A percentile compares a stretch with the other conserved stretches of the same genome.
These are phyloP conservation scores for Coemansia asiatica DNA, from an alignment of 192 early-diverging fungal genomes.

Conservation along the genomic window DNA sequence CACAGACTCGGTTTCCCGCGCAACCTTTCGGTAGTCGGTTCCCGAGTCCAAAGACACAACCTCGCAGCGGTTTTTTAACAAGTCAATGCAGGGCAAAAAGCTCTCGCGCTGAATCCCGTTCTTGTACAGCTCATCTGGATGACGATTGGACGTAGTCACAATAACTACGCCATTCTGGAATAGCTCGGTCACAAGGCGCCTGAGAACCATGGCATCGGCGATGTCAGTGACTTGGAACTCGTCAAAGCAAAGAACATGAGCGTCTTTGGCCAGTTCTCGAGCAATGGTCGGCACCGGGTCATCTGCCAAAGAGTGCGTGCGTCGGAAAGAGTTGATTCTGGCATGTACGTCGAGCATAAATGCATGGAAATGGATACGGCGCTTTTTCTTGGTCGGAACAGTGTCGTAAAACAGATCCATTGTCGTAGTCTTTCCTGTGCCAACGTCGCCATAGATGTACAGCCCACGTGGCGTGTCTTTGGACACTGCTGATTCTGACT, in stretches of 20 bases:
- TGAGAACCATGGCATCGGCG: slow-evolving; percentile 92
- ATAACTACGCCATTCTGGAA: slow-evolving; percentile 83
- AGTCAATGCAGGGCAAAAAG: slow-evolving; percentile 89
- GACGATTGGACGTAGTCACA: slow-evolving; percentile 92
- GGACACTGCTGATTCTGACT: not conserved
- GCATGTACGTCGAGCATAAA: slow-evolving; percentile 95
- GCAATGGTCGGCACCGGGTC: slow-evolving; percentile 76
- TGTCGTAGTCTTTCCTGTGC: slow-evolving; percentile 91
- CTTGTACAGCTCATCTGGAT: slow-evolving; percentile 89
- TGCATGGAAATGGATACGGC: slow-evolving; percentile 93
- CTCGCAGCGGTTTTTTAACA: slow-evolving; percentile 77
- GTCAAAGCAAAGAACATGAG: slow-evolving; percentile 92
- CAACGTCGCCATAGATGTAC: slow-evolving; percentile 69
- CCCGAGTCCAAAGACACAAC: slow-evolving; percentile 86
- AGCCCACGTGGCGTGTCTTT: slow-evolving; percentile 28
- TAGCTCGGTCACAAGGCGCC: slow-evolving; percentile 78
- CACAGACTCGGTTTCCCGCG: slow-evolving; percentile 59
- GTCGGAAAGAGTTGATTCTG: slow-evolving; percentile 65
- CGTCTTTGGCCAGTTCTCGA: slow-evolving; percentile 73
- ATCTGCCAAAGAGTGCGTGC: slow-evolving; percentile 44
- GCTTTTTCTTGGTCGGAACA: slow-evolving; percentile 67
- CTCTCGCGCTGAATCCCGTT: slow-evolving; percentile 93
- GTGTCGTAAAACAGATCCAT: slow-evolving; percentile 96
- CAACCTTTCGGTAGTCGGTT: slow-evolving; percentile 84
- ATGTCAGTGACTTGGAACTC: slow-evolving; percentile 97